phyloP scores from a whole-genome alignment of 2,329 filamentous ascomycete genomes.

The Chaetoscypha palmicola region DNA sequence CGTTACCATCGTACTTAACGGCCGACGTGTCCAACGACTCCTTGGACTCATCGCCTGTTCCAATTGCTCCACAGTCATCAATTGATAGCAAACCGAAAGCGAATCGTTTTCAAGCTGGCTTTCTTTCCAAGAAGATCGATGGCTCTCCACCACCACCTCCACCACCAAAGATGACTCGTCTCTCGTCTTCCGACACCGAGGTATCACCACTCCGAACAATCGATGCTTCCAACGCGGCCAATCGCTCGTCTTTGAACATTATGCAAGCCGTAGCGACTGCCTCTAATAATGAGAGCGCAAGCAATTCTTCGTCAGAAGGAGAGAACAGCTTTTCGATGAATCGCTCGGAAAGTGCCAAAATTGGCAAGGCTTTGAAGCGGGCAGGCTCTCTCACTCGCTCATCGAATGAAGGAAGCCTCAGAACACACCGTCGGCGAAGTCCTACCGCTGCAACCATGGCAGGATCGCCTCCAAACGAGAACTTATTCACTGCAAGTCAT shows the following conservation, averaged over 20 bases:
- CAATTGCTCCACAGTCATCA: slow-evolving; percentile 48
- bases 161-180: slow-evolving; percentile 46
- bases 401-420: slow-evolving; percentile 21
- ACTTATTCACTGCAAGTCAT: slow-evolving; percentile 58
- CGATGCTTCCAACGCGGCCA: slow-evolving; percentile 41
- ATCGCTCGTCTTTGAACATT: slow-evolving; percentile 37
- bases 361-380: slow-evolving; percentile 28
- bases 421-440: slow-evolving; percentile 26
- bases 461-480: slow-evolving; percentile 49
- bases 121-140: slow-evolving; percentile 60
- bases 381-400: slow-evolving; percentile 25
- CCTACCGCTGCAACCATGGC: slow-evolving; percentile 42
- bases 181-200: slow-evolving; percentile 49
- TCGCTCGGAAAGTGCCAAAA: slow-evolving; percentile 26
- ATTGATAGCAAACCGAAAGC: slow-evolving; percentile 57
- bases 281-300: slow-evolving; percentile 30
- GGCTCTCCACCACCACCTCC: slow-evolving; percentile 54
- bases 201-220: slow-evolving; percentile 49
- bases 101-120: slow-evolving; percentile 81
- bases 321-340: slow-evolving; percentile 27
- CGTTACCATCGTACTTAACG: slow-evolving; percentile 46
- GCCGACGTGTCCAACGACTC: slow-evolving; percentile 35
- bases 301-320: slow-evolving; percentile 31
- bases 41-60: slow-evolving; percentile 44
- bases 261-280: slow-evolving; percentile 25